Evolutionary conservation across 805 yeast genomes (phyloP).

Genomic region (Kazachstania psychrophila): DNA sequence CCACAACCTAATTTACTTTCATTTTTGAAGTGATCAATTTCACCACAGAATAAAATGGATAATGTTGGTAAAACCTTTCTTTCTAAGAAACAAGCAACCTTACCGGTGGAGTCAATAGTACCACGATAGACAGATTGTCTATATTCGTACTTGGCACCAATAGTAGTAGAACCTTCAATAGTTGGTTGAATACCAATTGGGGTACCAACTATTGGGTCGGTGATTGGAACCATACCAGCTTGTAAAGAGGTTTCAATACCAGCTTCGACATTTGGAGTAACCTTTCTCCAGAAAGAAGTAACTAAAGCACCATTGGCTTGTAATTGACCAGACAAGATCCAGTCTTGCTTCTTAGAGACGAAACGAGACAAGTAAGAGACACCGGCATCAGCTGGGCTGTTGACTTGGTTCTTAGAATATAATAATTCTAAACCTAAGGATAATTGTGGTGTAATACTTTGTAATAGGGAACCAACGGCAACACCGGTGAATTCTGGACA

Average conservation of each 20-base stretch:
- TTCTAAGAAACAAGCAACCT: slow-evolving; percentile 83
- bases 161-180: slow-evolving; percentile 82
- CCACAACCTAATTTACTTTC: slow-evolving; percentile 86
- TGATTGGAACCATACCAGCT: slow-evolving; percentile 66
- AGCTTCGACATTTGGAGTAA: slow-evolving; percentile 88
- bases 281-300: slow-evolving; percentile 90
- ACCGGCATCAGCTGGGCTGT: slow-evolving; percentile 82
- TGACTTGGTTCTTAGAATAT: slow-evolving; percentile 63
- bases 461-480: slow-evolving; percentile 82
- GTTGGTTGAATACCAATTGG: slow-evolving; percentile 78
- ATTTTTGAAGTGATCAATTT: slow-evolving; percentile 77
- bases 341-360: slow-evolving; percentile 55
- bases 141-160: slow-evolving; percentile 97
- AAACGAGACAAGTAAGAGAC: slow-evolving; percentile 86
- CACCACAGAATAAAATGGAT: slow-evolving; percentile 81
- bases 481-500: slow-evolving; percentile 79
- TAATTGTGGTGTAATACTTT: slow-evolving; percentile 73
- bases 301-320: slow-evolving; percentile 86
- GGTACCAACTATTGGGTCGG: slow-evolving; percentile 64
- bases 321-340: slow-evolving; percentile 90
- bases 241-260: slow-evolving; percentile 81
- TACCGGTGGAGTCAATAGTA: slow-evolving; percentile 84
- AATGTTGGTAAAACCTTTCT: slow-evolving; percentile 89
- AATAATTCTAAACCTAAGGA: slow-evolving; percentile 89
- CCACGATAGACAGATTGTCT: slow-evolving; percentile 95